These are phyloP conservation scores for Erodium moschatum DNA, from an alignment of 441 rosid genomes.

Conservation along the genomic window DNA sequence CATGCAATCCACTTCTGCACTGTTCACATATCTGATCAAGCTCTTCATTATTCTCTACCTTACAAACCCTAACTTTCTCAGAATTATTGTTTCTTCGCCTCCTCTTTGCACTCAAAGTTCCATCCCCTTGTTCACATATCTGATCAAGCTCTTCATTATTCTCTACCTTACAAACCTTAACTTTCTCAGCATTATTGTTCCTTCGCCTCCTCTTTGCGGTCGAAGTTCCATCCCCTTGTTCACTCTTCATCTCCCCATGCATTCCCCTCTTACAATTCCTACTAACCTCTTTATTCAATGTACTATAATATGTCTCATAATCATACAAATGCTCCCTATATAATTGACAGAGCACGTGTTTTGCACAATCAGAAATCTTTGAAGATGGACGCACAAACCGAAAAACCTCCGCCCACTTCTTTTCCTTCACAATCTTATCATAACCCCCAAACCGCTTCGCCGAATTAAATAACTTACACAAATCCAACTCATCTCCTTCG, in stretches of 20 bases:
- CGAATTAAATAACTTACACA: constrained; percentile 79
- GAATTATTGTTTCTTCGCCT: constrained; percentile 39
- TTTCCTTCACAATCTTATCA: constrained; percentile 59
- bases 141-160: constrained; percentile 53
- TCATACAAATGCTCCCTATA: constrained; percentile 75
- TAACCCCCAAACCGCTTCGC: constrained; percentile 88
- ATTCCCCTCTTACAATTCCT: constrained; percentile 49
- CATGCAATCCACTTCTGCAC: constrained; percentile 80
- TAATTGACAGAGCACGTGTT: constrained; percentile 74
- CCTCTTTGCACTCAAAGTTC: constrained; percentile 41
- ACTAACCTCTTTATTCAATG: constrained; percentile 32
- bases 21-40: constrained; percentile 79
- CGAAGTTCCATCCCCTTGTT: constrained; percentile 26
- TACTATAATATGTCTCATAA: constrained; percentile 57
- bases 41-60: constrained; percentile 37
- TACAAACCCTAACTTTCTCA: constrained; percentile 32
- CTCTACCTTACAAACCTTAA: constrained; percentile 31
- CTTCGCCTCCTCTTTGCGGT: constrained; percentile 50
- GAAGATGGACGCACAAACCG: constrained; percentile 54
- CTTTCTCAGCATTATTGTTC: constrained; percentile 34
- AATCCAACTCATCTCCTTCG: constrained; percentile 80
- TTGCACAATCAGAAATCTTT: constrained; percentile 76
- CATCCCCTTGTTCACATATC: constrained; percentile 55
- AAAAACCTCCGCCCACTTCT: constrained; percentile 83
- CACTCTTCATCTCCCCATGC: constrained; percentile 29